Evolutionary conservation across 2,329 filamentous ascomycete species (phyloP), one percentile per base, ranked within the genome.

Genomic region (Alternaria viburni): DNA sequence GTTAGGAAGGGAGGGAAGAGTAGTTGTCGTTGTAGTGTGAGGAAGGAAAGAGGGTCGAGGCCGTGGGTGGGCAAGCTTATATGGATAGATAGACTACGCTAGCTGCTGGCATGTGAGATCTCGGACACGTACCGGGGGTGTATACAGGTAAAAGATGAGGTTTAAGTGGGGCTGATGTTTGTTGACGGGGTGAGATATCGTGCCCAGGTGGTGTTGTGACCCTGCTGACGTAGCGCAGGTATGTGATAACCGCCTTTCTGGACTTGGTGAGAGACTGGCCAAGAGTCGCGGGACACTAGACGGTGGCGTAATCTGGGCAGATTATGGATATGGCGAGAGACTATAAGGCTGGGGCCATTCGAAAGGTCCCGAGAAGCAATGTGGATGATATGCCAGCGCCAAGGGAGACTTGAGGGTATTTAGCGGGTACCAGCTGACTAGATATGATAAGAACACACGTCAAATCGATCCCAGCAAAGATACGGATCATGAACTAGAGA

Each of bases 61-160:
- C 23, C 43, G 62, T 57, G 28, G 45, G 50, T 44, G 52, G 43
- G 25, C 28, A 51, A 44, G 54, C 30, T 70, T 74, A 72, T 74
- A 71, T 69, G 56, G 46, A 17, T 3, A 11, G 36, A 3, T 4
- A 30, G 6, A 12, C 23, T 58, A 25, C 52, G n/a, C 41, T 54
- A 44, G 10, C 7, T 23, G 30, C 54, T 30, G 8, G 58, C 62
- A 59, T 65, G 32, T 12, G 23, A 17, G 43, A 7, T 12, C 52
- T 44, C n/a, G 10, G 44, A 45, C 10, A 23, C 11, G 15, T 4
- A 50, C 5, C 26, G 46, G 32, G 10, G 32, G 30, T 56, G 25
- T 25, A 58, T 30, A 46, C 30, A 59, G 59, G 65, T 69, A 30
- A 68, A 54, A 67, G 58, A 63, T 3, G 62, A 46, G 8, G 19